Percentiles rank a stretch among this genome's conserved stretches.
Evolutionary conservation across 1,284 basidiomycete species (phyloP).

Genomic region (Marasmius fiardii): DNA sequence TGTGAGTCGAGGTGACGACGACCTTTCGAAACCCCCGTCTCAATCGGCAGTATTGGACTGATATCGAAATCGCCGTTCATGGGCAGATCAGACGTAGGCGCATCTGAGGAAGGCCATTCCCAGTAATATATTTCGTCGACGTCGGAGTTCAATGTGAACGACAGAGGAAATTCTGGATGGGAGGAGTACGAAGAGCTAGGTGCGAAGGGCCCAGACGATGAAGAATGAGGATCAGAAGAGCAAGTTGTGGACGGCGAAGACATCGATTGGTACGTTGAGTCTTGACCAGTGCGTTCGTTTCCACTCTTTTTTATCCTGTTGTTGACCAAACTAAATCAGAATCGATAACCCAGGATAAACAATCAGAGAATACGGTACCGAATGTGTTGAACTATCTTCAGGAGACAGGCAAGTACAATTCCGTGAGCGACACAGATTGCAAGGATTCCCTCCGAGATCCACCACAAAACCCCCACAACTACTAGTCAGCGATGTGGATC

Average conservation of each 20-base stretch:
- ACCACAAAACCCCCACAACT: too few relatives aligned
- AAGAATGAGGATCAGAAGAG: slow-evolving; percentile 31
- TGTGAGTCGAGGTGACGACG: not conserved
- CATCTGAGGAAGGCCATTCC: slow-evolving; percentile 3
- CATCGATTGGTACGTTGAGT: too few relatives aligned
- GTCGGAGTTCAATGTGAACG: slow-evolving; percentile 11
- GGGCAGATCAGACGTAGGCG: not conserved
- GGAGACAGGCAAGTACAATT: too few relatives aligned
- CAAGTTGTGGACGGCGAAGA: slow-evolving; percentile 15
- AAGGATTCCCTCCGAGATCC: too few relatives aligned
- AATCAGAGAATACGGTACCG: too few relatives aligned
- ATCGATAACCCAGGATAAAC: too few relatives aligned
- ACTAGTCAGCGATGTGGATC: too few relatives aligned
- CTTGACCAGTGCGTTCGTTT: too few relatives aligned
- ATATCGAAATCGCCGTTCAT: slow-evolving; percentile 13
- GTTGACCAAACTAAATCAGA: too few relatives aligned
- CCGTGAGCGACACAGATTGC: too few relatives aligned
- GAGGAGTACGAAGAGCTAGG: slow-evolving; percentile 24
- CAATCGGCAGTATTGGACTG: slow-evolving; percentile 10
- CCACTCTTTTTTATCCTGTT: too few relatives aligned
- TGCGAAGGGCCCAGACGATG: slow-evolving; percentile 33
- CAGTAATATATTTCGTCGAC: slow-evolving; percentile 4
- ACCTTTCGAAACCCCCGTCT: slow-evolving; percentile 1
- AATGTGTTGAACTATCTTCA: too few relatives aligned
- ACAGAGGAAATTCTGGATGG: slow-evolving; percentile 18